Evolutionary conservation across 192 early-diverging fungal genomes (phyloP).

Genomic region (Podochytrium sp.): DNA sequence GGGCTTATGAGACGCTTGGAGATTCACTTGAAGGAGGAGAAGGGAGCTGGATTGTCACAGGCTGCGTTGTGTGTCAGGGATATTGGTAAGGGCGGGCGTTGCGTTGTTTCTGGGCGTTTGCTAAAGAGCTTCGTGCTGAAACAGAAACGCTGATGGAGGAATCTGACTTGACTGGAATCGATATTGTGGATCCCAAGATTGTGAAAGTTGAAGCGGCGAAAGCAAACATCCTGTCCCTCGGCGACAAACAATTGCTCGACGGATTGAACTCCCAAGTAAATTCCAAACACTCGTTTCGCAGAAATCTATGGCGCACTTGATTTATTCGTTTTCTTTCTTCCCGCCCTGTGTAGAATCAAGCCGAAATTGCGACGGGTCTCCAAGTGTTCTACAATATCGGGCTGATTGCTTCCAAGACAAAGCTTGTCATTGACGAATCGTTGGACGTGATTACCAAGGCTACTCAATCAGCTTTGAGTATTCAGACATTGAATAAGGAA

Average conservation of each 20-base stretch:
- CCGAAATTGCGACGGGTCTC: slow-evolving; percentile 46
- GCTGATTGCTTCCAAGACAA: slow-evolving; percentile 32
- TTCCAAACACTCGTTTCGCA: neutral
- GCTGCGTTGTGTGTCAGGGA: slow-evolving; percentile 11
- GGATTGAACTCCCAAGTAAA: slow-evolving; percentile 44
- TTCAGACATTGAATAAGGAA: slow-evolving; percentile 42
- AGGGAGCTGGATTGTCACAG: slow-evolving; percentile 4
- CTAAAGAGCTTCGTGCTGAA: neutral
- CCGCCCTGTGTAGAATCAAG: slow-evolving; percentile 44
- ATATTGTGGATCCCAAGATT: slow-evolving; percentile 62
- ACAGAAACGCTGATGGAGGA: slow-evolving; percentile 59
- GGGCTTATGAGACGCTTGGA: slow-evolving; percentile 62
- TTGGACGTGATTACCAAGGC: slow-evolving; percentile 38
- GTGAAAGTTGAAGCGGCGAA: slow-evolving; percentile 49
- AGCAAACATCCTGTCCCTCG: slow-evolving; percentile 49
- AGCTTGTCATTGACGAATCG: slow-evolving; percentile 37
- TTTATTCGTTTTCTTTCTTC: neutral
- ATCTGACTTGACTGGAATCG: slow-evolving; percentile 67
- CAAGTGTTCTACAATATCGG: slow-evolving; percentile 53
- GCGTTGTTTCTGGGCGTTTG: neutral
- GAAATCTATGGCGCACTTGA: neutral
- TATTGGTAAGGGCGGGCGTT: slow-evolving; percentile 14
- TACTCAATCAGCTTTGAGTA: slow-evolving; percentile 34
- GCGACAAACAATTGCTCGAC: slow-evolving; percentile 41
- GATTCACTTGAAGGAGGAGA: slow-evolving; percentile 37